Percentiles rank a stretch among this genome's conserved stretches.
Conservation (phyloP, 2,329 filamentous ascomycete genomes). For the Penicillium crustosum region DNA sequence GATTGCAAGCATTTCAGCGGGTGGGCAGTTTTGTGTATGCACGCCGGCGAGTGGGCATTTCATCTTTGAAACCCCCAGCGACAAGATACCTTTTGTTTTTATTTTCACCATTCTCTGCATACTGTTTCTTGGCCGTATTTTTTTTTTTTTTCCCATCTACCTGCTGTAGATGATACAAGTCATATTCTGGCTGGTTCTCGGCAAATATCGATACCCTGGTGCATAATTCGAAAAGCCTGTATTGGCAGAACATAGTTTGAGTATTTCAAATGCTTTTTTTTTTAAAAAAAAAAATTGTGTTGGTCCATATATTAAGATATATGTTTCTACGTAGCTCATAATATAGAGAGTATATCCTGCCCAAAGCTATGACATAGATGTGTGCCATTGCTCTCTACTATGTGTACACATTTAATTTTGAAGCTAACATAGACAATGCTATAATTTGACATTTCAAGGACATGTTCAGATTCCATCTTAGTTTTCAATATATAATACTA, state of each 20-base stretch:
- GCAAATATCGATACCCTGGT: slow-evolving; percentile 14
- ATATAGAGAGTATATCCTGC: not conserved
- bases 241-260: not conserved
- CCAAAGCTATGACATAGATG: not conserved
- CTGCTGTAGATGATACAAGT: slow-evolving; percentile 2
- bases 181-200: not conserved
- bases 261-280: not conserved
- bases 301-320: not conserved
- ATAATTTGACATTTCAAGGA: not conserved
- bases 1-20: slow-evolving; percentile 29
- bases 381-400: not conserved
- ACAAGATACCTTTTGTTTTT: slow-evolving; percentile 23
- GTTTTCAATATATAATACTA: not conserved
- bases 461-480: not conserved
- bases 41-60: slow-evolving; percentile 25
- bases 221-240: slow-evolving; percentile 5
- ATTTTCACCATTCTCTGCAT: slow-evolving; percentile 7
- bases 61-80: not conserved
- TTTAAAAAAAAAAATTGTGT: not conserved
- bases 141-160: not conserved
- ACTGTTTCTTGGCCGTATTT: not conserved
- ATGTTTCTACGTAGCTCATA: not conserved
- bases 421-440: no score
- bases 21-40: slow-evolving; percentile 12
- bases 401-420: no score